Conservation (phyloP, 176 grass and related monocot species). For the Tillandsia fasciculata region DNA sequence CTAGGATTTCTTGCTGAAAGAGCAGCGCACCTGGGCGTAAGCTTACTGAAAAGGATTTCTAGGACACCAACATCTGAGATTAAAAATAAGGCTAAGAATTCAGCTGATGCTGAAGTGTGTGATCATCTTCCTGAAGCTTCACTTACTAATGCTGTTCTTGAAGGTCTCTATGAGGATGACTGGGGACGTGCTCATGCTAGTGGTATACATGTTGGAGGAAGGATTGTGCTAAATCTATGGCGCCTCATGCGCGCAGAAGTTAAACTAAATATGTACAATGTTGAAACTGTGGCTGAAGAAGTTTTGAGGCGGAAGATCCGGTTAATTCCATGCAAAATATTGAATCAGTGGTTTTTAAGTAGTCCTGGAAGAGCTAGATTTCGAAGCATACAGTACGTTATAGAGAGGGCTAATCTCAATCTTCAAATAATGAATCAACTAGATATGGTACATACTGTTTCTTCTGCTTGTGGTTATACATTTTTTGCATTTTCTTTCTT, state of each 20-base stretch:
- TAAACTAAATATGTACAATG: conserved; percentile 78
- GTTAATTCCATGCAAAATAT: conserved; percentile 59
- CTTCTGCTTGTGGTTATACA: conserved; percentile 18
- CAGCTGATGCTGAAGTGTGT: conserved; percentile 34
- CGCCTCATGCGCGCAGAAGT: conserved; percentile 82
- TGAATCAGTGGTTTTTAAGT: conserved; percentile 77
- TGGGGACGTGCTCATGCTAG: conserved; percentile 68
- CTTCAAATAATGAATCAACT: conserved; percentile 87
- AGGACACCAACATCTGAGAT: conserved; percentile 49
- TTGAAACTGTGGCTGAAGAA: conserved; percentile 86
- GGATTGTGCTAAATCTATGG: conserved; percentile 93
- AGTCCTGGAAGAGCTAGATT: conserved; percentile 60
- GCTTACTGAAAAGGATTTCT: conserved; percentile 79
- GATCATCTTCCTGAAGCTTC: conserved; percentile 38
- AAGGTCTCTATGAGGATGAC: conserved; percentile 40
- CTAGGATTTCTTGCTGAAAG: conserved; percentile 88
- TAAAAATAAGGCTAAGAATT: conserved; percentile 37
- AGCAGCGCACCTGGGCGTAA: conserved; percentile 65
- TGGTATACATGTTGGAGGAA: conserved; percentile 83
- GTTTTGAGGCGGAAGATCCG: conserved; percentile 81
- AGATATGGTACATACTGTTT: conserved; percentile 60
- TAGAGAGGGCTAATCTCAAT: conserved; percentile 52
- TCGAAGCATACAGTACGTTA: conserved; percentile 53
- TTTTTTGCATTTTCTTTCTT: not conserved
- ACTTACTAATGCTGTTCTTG: conserved; percentile 36